Percentiles rank a stretch among this genome's conserved stretches.
These are phyloP conservation scores for Lotus japonicus DNA, from an alignment of 306 rosid species.

Conservation along the genomic window DNA sequence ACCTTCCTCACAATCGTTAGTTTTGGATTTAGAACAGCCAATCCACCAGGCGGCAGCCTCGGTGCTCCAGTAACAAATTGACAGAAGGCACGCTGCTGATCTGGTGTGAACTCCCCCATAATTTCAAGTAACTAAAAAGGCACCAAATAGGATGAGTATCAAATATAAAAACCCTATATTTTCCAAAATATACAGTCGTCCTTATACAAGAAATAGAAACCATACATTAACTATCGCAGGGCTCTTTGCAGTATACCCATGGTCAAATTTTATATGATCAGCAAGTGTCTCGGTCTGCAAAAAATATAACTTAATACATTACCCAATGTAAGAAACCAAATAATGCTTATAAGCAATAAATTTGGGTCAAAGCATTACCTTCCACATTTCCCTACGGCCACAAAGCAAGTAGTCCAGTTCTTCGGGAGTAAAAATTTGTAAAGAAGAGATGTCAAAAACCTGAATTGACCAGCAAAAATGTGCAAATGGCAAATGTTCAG, in stretches of 20 bases:
- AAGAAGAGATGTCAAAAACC: conserved; percentile 85
- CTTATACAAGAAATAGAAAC: conserved; percentile 3
- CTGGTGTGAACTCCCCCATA: conserved; percentile 50
- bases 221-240: conserved; percentile 86
- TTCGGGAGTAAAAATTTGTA: conserved; percentile 79
- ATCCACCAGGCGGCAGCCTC: conserved; percentile 91
- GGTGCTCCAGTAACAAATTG: conserved; percentile 99
- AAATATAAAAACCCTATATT: conserved; percentile 1
- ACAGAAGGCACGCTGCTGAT: conserved; percentile 92
- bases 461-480: conserved; percentile 25
- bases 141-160: neutral
- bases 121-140: conserved; percentile 28
- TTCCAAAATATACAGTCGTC: neutral
- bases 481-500: conserved; percentile 1
- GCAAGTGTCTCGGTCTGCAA: conserved; percentile 82
- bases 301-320: neutral
- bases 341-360: neutral
- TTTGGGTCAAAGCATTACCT: conserved; percentile 39
- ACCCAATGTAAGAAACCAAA: neutral
- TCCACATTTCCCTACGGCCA: conserved; percentile 96
- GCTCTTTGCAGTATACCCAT: conserved; percentile 96
- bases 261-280: conserved; percentile 96
- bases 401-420: conserved; percentile 93
- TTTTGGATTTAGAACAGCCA: conserved; percentile 88
- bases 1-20: conserved; percentile 98